A percentile compares a stretch with the other conserved stretches of the same genome.
These are phyloP conservation scores for Thalassiosira ordinaria DNA, from an alignment of 352 stramenopile genomes.

Conservation along the genomic window DNA sequence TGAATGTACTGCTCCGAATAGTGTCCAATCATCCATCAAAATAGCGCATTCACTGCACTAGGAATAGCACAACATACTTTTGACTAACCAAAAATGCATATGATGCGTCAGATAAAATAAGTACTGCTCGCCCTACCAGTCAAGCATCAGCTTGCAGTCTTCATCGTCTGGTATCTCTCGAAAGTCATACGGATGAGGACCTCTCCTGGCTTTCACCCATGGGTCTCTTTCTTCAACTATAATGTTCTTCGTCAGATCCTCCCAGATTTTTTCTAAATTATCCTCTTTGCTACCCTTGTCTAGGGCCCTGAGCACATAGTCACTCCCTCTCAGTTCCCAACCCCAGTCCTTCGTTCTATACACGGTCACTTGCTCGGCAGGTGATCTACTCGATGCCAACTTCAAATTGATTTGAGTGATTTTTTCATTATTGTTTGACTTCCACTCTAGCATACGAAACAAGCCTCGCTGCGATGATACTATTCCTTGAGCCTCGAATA, in stretches of 20 bases:
- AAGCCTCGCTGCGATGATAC: neutral
- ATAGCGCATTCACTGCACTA: no score
- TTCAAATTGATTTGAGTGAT: neutral
- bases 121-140: slow-evolving; percentile 14
- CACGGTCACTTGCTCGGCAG: slow-evolving; percentile 6
- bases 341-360: slow-evolving; percentile 28
- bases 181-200: slow-evolving; percentile 19
- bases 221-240: slow-evolving; percentile 31
- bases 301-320: slow-evolving; percentile 30
- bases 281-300: slow-evolving; percentile 16
- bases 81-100: no score
- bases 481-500: neutral
- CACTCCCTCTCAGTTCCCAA: slow-evolving; percentile 29
- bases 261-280: slow-evolving; percentile 23
- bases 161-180: slow-evolving; percentile 53
- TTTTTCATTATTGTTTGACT: neutral
- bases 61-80: no score
- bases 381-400: neutral
- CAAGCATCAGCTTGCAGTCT: slow-evolving; percentile 20
- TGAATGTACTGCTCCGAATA: no score
- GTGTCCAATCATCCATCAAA: no score
- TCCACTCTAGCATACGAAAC: neutral
- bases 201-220: slow-evolving; percentile 2
- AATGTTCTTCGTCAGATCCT: slow-evolving; percentile 27
- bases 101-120: no score